Conservation (phyloP, 2,329 filamentous ascomycete genomes). For the Thelonectria blattea region DNA sequence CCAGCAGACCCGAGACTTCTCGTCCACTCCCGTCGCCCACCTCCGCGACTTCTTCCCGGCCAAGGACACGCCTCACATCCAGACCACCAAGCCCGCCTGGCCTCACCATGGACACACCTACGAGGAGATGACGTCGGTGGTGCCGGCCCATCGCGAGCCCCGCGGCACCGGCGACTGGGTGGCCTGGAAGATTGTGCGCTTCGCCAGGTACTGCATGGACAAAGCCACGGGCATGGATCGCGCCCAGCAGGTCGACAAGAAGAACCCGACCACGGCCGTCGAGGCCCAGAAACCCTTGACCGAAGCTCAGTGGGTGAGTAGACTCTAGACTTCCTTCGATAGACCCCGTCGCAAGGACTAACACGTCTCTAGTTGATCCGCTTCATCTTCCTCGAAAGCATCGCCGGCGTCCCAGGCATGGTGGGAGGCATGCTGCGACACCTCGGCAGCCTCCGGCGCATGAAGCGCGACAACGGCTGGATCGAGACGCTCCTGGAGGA, state of each 20-base stretch:
- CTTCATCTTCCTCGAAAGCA: conserved; percentile 92
- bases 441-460: conserved; percentile 78
- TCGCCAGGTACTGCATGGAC: conserved; percentile 83
- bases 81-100: conserved; percentile 70
- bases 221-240: conserved; percentile 75
- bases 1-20: conserved; percentile 50
- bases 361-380: conserved; percentile 64
- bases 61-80: conserved; percentile 66
- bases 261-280: conserved; percentile 61
- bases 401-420: conserved; percentile 96
- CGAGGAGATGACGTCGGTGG: conserved; percentile 77
- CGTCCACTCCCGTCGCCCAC: conserved; percentile 52
- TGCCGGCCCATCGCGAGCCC: conserved; percentile 77
- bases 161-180: conserved; percentile 76
- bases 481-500: conserved; percentile 92
- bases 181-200: conserved; percentile 77
- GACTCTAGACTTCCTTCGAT: not conserved
- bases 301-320: conserved; percentile 78
- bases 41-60: conserved; percentile 68
- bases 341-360: conserved; percentile 11
- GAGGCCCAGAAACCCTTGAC: conserved; percentile 68
- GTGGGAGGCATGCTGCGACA: conserved; percentile 94
- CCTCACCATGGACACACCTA: conserved; percentile 76
- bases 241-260: conserved; percentile 70
- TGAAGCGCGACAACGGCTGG: conserved; percentile 95